Conservation (phyloP, 2,329 filamentous ascomycete genomes). For the Penicillium sp. region DNA sequence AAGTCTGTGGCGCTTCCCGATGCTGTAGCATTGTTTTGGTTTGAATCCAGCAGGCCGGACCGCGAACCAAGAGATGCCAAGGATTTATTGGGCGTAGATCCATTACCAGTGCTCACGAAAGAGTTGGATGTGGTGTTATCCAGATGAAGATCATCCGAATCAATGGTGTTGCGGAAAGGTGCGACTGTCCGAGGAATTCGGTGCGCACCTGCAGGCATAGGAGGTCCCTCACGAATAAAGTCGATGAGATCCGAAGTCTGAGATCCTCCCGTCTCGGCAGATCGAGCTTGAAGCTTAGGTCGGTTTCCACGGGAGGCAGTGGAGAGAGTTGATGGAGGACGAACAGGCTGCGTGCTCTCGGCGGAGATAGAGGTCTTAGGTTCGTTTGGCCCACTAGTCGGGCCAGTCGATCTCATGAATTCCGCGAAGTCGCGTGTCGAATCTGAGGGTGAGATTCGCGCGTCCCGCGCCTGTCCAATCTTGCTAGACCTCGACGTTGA, state of each 20-base stretch:
- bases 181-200: slow-evolving; percentile 80
- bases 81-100: slow-evolving; percentile 49
- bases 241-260: slow-evolving; percentile 87
- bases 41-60: slow-evolving; percentile 61
- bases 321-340: slow-evolving; percentile 16
- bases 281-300: slow-evolving; percentile 66
- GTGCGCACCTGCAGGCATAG: slow-evolving; percentile 58
- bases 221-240: slow-evolving; percentile 86
- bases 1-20: slow-evolving; percentile 9
- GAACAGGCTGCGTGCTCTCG: slow-evolving; percentile 9
- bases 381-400: slow-evolving; percentile 36
- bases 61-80: slow-evolving; percentile 67
- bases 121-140: slow-evolving; percentile 38
- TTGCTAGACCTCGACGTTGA: slow-evolving; percentile 22
- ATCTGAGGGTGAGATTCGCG: slow-evolving; percentile 62
- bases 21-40: slow-evolving; percentile 21
- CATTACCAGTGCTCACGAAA: slow-evolving; percentile 47
- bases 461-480: slow-evolving; percentile 63
- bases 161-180: slow-evolving; percentile 79
- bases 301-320: slow-evolving; percentile 22
- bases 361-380: not conserved
- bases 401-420: slow-evolving; percentile 83
- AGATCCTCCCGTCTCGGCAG: slow-evolving; percentile 61
- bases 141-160: slow-evolving; percentile 68
- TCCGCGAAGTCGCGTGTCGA: slow-evolving; percentile 81